Conservation (phyloP, 2,329 filamentous ascomycete species). For the Botrytis pseudocinerea region DNA sequence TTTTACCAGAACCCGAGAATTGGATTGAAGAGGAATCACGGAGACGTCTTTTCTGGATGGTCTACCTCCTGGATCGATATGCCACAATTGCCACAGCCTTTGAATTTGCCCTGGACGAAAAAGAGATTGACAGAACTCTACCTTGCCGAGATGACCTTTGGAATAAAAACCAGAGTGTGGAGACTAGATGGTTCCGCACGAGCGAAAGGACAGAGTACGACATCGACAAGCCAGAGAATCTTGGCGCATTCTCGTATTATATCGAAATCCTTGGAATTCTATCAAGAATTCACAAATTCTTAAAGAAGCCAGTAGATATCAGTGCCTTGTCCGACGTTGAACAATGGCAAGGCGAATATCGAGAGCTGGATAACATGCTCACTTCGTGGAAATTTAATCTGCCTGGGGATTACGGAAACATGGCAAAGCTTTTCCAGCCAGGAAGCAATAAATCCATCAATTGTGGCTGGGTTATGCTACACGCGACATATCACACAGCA, state of each 20-base stretch:
- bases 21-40: conserved; percentile 90
- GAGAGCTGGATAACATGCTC: conserved; percentile 77
- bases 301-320: conserved; percentile 89
- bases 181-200: conserved; percentile 77
- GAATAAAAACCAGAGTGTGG: conserved; percentile 78
- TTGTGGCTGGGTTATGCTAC: conserved; percentile 78
- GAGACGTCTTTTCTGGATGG: conserved; percentile 88
- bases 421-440: conserved; percentile 73
- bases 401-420: conserved; percentile 81
- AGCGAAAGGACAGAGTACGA: conserved; percentile 58
- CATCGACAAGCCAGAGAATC: conserved; percentile 71
- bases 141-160: conserved; percentile 88
- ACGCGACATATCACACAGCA: conserved; percentile 80
- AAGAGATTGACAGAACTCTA: conserved; percentile 82
- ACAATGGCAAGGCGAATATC: conserved; percentile 84
- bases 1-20: conserved; percentile 77
- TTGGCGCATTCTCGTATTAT: conserved; percentile 87
- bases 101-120: conserved; percentile 85
- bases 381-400: conserved; percentile 82
- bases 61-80: conserved; percentile 86
- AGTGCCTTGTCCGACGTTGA: conserved; percentile 81
- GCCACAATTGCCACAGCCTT: conserved; percentile 90
- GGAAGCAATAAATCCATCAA: conserved; percentile 69
- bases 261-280: conserved; percentile 87
- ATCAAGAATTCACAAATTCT: conserved; percentile 82